A percentile compares a stretch with the other conserved stretches of the same genome.
Evolutionary conservation across 2,329 filamentous ascomycete species (phyloP).

Genomic region (Xylariaceae sp.): DNA sequence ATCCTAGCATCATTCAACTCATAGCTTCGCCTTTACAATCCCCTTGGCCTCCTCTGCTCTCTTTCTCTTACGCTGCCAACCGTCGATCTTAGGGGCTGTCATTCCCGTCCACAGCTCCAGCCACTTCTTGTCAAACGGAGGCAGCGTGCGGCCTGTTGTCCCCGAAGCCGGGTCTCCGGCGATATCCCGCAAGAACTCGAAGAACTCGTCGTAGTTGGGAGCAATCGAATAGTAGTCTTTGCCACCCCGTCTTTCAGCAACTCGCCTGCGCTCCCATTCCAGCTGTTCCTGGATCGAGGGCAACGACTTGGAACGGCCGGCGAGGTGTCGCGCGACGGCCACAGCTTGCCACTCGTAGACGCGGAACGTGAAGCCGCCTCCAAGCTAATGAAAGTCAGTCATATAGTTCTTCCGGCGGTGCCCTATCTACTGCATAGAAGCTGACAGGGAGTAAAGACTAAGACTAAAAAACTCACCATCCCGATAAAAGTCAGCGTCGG

Average conservation of each 20-base stretch:
- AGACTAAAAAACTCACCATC: conserved; percentile 34
- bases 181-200: conserved; percentile 43
- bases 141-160: conserved; percentile 43
- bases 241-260: conserved; percentile 35
- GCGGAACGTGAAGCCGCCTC: conserved; percentile 42
- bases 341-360: conserved; percentile 45
- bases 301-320: conserved; percentile 34
- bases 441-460: background rate
- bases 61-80: conserved; percentile 34
- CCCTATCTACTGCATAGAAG: background rate
- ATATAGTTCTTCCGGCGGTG: background rate
- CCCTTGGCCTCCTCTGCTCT: conserved; percentile 31
- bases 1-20: background rate
- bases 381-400: conserved; percentile 27
- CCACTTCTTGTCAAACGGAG: conserved; percentile 46
- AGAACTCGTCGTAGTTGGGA: conserved; percentile 42
- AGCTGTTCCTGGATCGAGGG: conserved; percentile 35
- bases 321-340: conserved; percentile 40
- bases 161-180: conserved; percentile 45
- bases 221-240: conserved; percentile 38
- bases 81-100: conserved; percentile 33
- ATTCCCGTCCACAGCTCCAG: conserved; percentile 37
- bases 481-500: conserved; percentile 40
- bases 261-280: conserved; percentile 38
- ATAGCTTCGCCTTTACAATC: conserved; percentile 26